These are phyloP conservation scores for Astragalus membranaceus DNA, from an alignment of 306 rosid species.

Conservation along the genomic window DNA sequence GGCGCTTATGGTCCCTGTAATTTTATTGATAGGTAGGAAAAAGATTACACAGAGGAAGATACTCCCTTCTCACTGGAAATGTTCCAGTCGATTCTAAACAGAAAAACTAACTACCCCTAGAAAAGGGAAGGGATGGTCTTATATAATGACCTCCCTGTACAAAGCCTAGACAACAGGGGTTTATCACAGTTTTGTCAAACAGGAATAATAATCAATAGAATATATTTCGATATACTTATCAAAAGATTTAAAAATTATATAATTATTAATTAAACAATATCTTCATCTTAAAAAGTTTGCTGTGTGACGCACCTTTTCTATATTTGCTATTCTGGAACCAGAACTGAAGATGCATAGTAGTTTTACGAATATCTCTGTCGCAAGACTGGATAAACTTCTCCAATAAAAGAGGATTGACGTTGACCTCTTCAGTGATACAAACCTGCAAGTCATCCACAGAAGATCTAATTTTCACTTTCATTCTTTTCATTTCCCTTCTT, in stretches of 20 bases:
- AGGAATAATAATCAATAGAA: neutral
- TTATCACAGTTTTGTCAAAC: no score
- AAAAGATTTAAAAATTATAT: neutral
- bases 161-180: no score
- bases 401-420: slow-evolving; percentile 42
- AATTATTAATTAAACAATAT: neutral
- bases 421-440: slow-evolving; percentile 57
- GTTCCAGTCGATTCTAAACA: no score
- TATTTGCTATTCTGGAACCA: slow-evolving; percentile 68
- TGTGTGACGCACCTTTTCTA: slow-evolving; percentile 44
- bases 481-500: neutral
- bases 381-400: slow-evolving; percentile 54
- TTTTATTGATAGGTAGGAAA: no score
- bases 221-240: neutral
- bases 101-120: no score
- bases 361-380: slow-evolving; percentile 72
- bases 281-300: neutral
- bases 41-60: no score
- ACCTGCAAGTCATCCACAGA: slow-evolving; percentile 47
- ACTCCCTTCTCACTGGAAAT: no score
- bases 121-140: no score
- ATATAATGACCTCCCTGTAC: no score
- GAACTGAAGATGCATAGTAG: slow-evolving; percentile 80
- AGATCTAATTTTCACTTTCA: slow-evolving; percentile 12
- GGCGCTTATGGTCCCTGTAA: no score